Evolutionary conservation across 1,139 yeast species (phyloP).

Genomic region (Taiozyma sp.): DNA sequence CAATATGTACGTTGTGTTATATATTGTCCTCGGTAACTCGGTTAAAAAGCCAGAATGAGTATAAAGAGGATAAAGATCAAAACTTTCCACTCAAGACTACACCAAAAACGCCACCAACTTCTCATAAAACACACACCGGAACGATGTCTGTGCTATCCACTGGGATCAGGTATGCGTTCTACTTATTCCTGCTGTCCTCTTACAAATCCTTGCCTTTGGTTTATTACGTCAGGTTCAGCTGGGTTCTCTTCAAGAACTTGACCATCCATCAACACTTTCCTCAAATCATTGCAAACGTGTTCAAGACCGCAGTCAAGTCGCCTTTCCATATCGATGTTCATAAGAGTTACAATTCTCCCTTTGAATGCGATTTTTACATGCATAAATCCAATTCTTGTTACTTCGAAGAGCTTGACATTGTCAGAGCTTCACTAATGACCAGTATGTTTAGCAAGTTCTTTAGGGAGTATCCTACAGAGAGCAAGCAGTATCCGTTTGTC

Average conservation of each 20-base stretch:
- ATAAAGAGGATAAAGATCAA: no score
- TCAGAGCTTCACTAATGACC: constrained; percentile 62
- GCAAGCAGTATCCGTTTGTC: constrained; percentile 55
- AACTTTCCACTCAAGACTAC: no score
- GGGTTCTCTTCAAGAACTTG: constrained; percentile 37
- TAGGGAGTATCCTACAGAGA: constrained; percentile 35
- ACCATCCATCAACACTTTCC: constrained; percentile 29
- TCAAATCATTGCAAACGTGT: constrained; percentile 1
- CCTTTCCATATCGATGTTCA: constrained; percentile 25
- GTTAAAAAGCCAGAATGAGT: no score
- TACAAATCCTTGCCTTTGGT: constrained; percentile 69
- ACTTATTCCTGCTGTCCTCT: constrained; percentile 11
- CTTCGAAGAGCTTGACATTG: constrained; percentile 77
- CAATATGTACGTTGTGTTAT: no score
- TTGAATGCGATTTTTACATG: constrained; percentile 81
- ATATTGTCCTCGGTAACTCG: no score
- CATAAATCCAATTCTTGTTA: constrained; percentile 89
- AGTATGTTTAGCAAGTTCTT: constrained; percentile 50
- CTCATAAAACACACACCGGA: no score
- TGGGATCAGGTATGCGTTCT: constrained; percentile 9
- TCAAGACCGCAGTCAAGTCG: constrained; percentile 5
- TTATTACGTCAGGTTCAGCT: constrained; percentile 61
- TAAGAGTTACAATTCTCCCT: constrained; percentile 60
- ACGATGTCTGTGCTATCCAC: constrained; percentile 1
- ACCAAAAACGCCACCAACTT: no score